Evolutionary conservation across 805 yeast species (phyloP).

Genomic region (Suhomyces pyralidae): DNA sequence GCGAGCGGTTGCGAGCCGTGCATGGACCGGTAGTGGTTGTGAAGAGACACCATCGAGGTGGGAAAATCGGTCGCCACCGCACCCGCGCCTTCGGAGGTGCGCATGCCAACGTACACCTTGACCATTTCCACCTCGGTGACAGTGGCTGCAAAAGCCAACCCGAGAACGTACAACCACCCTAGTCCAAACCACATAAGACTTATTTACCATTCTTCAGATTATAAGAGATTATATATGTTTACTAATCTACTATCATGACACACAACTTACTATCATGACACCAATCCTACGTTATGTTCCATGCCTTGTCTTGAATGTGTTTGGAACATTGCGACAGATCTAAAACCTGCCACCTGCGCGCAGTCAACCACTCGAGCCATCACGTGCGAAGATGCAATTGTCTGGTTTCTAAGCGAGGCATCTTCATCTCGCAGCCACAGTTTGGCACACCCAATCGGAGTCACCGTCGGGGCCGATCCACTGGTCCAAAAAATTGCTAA

Average conservation of each 20-base stretch:
- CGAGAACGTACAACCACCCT: background rate
- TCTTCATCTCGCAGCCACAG: background rate
- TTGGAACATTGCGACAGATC: too few relatives aligned
- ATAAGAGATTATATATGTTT: too few relatives aligned
- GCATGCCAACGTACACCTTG: background rate
- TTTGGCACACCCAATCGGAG: background rate
- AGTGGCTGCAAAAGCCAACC: background rate
- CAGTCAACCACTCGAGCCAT: too few relatives aligned
- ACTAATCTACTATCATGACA: too few relatives aligned
- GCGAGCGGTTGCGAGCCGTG: slow-evolving; percentile 27
- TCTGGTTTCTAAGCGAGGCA: background rate
- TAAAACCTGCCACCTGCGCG: too few relatives aligned
- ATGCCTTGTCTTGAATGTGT: too few relatives aligned
- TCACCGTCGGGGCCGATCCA: background rate
- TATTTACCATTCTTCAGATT: too few relatives aligned
- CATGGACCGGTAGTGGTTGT: slow-evolving; percentile 28
- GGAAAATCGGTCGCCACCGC: slow-evolving; percentile 12
- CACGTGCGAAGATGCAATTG: background rate
- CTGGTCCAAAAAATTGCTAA: too few relatives aligned
- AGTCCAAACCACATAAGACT: too few relatives aligned
- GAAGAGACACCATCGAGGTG: slow-evolving; percentile 19
- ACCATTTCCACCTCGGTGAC: slow-evolving; percentile 3
- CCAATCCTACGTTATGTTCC: too few relatives aligned
- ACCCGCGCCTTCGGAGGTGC: background rate
- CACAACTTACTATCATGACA: too few relatives aligned